Evolutionary conservation across 2,329 filamentous ascomycete genomes (phyloP), one percentile per base, ranked within the genome.

Genomic region (Botrytis galanthina): DNA sequence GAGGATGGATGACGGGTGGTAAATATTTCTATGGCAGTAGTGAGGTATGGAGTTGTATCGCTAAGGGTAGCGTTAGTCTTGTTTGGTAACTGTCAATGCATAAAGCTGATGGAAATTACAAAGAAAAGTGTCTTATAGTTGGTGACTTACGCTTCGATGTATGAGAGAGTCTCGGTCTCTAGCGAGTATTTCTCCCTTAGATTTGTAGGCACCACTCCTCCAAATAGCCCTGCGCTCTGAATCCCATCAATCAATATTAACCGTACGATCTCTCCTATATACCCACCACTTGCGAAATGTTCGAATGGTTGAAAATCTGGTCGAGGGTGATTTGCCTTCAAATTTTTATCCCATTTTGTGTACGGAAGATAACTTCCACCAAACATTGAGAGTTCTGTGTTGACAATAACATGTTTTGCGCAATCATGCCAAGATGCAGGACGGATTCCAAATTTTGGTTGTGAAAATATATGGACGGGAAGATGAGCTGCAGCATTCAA

Each of bases 331-430:
- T 81, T 83, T 3, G 83, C 83, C 63, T 86, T 86, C 22, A 92
- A 82, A 8, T 82, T 79, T 29, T 81, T 80, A 75, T 92, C 90
- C 89, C 90, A 92, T 76, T 84, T 85, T 5, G 89, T 91, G 72
- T 87, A 77, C 10, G 89, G 89, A 39, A 91, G 81, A 67, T 90
- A 85, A 73, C 83, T 86, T 69, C 85, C 82, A 22, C 90, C 90
- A 78, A 91, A 91, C 89, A 92, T 91, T 77, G 89, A 87, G 48
- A 91, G 81, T 80, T 92, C 90, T 0, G 89, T 91, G 80, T 92
- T 92, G 77, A 92, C 86, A 74, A 92, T 87, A 73, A 91, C 88
- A 76, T 91, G 87, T 73, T 84, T 87, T 7, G 88, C 89, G 32
- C 83, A 83, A 35, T 87, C 83, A 77, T 88, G 88, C 89, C 89